Base-by-base conservation (phyloP, 225 moss, liverwort and hornwort species). In the Lunularia cruciata region DNA sequence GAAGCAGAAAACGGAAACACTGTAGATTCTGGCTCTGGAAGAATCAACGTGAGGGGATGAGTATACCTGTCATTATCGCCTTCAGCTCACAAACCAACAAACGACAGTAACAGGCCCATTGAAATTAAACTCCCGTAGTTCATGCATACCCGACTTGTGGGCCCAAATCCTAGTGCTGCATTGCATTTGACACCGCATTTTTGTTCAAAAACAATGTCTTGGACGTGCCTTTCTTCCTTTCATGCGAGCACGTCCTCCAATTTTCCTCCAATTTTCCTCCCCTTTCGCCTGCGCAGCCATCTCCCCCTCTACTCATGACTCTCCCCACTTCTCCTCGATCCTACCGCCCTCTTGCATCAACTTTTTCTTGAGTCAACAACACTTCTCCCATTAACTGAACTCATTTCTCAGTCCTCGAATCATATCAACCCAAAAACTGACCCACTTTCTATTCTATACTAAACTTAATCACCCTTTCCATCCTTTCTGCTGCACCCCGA, bases 1-100 rank as follows among this genome's bases (percentile, higher is more conserved):
- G 40, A 40, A 6, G 40, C 13, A 40, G 33, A 33, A 19, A 57
- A 26, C 16, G 14, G 33, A 19, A 16, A 19, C 16, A n/a, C 57
- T 57, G 57, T 33, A 57, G 57, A 57, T 18, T 6, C 33, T 27
- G 6, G 27, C 32, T 57, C 31, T 57, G 57, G 57, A 57, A 57
- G 57, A 57, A 57, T 33, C 57, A 57, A 57, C 57, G 57, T 57
- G 57, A 57, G n/a, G n/a, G n/a, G n/a, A n/a, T n/a, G n/a, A 32
- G 33, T 33, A 57, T 19, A 57, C 33, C 57, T 57, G 57, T 57
- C 57, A 16, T 32, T 5, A 34, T 34, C 15, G 14, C 3, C 57
- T n/a, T n/a, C n/a, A n/a, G n/a, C n/a, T n/a, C 33, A 57, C 57
- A 57, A 57, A 5, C 33, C 57, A 57, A 32, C 3, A 57, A 57